Conservation (phyloP, 331 rosid species). For the Acacia pycnantha region DNA sequence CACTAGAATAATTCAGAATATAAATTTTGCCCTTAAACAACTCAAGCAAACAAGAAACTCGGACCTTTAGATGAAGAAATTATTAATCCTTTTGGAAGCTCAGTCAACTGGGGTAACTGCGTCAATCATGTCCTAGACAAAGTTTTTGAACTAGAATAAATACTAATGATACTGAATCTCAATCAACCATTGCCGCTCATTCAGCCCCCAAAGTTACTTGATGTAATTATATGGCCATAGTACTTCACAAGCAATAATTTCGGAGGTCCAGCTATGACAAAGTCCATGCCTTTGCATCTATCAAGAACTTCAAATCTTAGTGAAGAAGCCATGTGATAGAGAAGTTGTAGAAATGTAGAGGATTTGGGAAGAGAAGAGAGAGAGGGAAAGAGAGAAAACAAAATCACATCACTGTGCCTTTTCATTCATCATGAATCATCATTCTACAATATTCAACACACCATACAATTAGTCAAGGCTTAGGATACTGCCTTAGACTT, state of each 20-base stretch:
- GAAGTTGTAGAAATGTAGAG: too few species aligned
- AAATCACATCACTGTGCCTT: too few species aligned
- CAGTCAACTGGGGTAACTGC: not conserved
- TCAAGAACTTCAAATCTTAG: not conserved
- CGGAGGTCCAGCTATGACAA: not conserved
- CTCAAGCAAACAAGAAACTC: not conserved
- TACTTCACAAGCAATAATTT: not conserved
- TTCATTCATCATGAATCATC: too few species aligned
- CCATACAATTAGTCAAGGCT: too few species aligned
- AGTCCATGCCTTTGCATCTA: not conserved
- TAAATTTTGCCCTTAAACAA: not conserved
- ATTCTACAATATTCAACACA: too few species aligned
- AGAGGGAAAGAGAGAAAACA: too few species aligned
- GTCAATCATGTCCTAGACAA: not conserved
- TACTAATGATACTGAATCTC: not conserved
- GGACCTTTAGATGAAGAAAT: not conserved
- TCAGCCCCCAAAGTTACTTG: not conserved
- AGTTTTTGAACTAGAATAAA: not conserved
- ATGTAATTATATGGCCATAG: not conserved
- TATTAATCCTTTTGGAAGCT: not conserved
- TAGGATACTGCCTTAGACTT: too few species aligned
- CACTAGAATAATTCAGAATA: not conserved
- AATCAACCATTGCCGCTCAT: not conserved
- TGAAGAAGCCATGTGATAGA: not conserved
- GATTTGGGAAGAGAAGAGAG: too few species aligned